These are phyloP conservation scores for Syncephalastrum monosporum DNA, from an alignment of 371 early-diverging fungal species.

Conservation along the genomic window DNA sequence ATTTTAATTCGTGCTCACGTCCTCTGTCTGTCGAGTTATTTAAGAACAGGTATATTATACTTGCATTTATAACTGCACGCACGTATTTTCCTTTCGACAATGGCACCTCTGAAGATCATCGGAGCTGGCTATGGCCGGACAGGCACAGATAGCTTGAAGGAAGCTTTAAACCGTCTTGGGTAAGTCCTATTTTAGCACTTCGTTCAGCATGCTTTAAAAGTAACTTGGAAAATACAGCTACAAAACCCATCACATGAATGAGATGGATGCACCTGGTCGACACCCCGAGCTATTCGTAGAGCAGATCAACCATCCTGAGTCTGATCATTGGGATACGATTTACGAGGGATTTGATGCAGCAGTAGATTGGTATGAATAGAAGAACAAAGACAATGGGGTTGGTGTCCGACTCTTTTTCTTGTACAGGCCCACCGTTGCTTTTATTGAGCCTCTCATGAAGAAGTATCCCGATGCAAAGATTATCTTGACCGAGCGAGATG, in stretches of 20 bases:
- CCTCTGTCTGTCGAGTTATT: too few relatives aligned
- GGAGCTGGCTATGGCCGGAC: slow-evolving; percentile 34
- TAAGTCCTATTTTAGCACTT: neutral
- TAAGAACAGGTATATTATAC: too few relatives aligned
- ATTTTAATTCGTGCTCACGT: too few relatives aligned
- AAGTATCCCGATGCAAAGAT: slow-evolving; percentile 43
- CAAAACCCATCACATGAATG: slow-evolving; percentile 12
- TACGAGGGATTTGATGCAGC: slow-evolving; percentile 32
- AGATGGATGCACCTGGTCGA: neutral
- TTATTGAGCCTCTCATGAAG: slow-evolving; percentile 14
- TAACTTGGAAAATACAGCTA: slow-evolving; percentile 6
- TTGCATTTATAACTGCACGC: too few relatives aligned
- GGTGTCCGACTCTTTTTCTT: slow-evolving; percentile 9
- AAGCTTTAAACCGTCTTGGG: slow-evolving; percentile 28
- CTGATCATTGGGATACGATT: slow-evolving; percentile 31
- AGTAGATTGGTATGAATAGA: slow-evolving; percentile 9
- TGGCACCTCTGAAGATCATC: slow-evolving; percentile 25
- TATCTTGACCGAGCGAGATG: slow-evolving; percentile 26
- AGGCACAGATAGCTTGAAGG: slow-evolving; percentile 29
- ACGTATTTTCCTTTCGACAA: neutral
- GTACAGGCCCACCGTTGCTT: slow-evolving; percentile 26
- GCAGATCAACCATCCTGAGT: slow-evolving; percentile 17
- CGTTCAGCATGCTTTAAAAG: too few relatives aligned
- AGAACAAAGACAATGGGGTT: too few relatives aligned
- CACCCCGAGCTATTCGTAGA: slow-evolving; percentile 9